phyloP scores from a whole-genome alignment of 257 asterid species.

The Rhazya stricta region DNA sequence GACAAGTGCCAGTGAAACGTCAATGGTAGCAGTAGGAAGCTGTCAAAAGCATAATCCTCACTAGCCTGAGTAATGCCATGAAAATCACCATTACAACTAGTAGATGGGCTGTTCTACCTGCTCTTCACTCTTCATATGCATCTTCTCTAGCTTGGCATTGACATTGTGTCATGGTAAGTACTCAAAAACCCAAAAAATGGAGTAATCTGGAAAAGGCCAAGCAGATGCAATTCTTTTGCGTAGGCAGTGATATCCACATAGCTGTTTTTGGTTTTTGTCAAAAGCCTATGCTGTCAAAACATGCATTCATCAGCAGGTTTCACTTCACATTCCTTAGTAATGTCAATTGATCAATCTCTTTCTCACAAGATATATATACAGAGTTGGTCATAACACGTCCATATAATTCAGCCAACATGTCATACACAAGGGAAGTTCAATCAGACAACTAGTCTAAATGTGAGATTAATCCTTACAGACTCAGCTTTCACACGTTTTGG shows the following conservation, averaged over 20 bases:
- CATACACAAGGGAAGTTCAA: not conserved
- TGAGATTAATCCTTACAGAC: conserved; percentile 68
- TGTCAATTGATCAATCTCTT: not conserved
- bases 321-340: not conserved
- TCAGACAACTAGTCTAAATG: conserved; percentile 56
- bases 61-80: not conserved
- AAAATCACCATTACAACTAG: not conserved
- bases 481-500: conserved; percentile 85
- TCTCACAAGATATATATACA: no score
- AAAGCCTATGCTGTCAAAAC: not conserved
- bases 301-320: not conserved
- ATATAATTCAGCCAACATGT: not conserved
- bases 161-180: not conserved
- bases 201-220: not conserved
- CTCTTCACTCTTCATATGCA: not conserved
- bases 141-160: not conserved
- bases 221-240: not conserved
- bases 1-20: no score
- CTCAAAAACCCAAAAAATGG: not conserved
- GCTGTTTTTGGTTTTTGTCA: not conserved
- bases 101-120: not conserved
- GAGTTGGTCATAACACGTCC: no score
- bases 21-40: not conserved
- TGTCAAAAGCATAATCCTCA: not conserved
- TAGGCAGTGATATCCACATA: no score